These are phyloP conservation scores for Cnidoscolus chayamansa DNA, from an alignment of 441 rosid genomes.

Conservation along the genomic window DNA sequence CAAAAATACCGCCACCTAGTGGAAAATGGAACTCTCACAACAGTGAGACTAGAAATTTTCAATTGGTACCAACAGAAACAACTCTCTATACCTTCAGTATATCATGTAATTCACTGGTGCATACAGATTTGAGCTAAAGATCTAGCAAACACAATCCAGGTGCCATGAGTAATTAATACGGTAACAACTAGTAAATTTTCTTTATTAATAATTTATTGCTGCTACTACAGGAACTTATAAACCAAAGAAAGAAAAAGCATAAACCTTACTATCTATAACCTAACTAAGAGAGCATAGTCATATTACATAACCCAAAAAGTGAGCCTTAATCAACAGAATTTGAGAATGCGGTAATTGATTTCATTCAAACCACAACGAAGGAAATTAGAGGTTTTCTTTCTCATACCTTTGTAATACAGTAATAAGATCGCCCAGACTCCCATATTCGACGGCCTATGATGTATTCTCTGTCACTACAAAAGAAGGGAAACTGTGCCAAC, in stretches of 20 bases:
- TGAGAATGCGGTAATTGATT: background rate
- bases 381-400: background rate
- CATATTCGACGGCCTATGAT: slow-evolving; percentile 88
- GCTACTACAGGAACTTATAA: background rate
- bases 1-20: background rate
- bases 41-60: background rate
- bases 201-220: background rate
- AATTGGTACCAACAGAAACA: background rate
- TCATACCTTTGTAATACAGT: slow-evolving; percentile 86
- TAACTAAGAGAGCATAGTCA: background rate
- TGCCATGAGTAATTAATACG: background rate
- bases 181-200: background rate
- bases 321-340: background rate
- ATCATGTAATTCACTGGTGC: background rate
- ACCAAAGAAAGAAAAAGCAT: background rate
- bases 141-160: background rate
- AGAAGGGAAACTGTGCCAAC: slow-evolving; percentile 80
- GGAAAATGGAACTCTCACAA: background rate
- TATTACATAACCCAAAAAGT: background rate
- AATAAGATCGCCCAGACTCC: slow-evolving; percentile 70
- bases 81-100: background rate
- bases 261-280: background rate
- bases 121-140: background rate
- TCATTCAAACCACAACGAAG: background rate
- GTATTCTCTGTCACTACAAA: slow-evolving; percentile 92